A percentile compares a stretch with the other conserved stretches of the same genome.
phyloP scores from a whole-genome alignment of 2,329 filamentous ascomycete species.

The Xylariaceae sp. region DNA sequence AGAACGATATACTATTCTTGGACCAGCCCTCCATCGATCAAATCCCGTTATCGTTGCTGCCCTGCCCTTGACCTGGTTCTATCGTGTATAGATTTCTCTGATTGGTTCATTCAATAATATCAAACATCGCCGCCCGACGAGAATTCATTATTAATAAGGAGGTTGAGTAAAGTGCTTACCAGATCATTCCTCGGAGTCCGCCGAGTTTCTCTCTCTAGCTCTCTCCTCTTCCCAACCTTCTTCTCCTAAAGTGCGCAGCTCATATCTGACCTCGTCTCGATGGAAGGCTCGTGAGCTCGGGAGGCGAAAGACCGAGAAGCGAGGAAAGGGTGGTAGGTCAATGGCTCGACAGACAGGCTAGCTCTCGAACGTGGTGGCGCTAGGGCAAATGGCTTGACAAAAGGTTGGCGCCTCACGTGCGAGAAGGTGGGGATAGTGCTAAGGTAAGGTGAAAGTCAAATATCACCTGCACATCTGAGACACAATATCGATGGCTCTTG shows the following conservation, averaged over 20 bases:
- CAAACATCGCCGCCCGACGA: conserved; percentile 11
- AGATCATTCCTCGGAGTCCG: too few species aligned
- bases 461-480: conserved; percentile 19
- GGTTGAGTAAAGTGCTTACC: too few species aligned
- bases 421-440: conserved; percentile 4
- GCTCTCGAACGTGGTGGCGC: conserved; percentile 10
- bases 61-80: conserved; percentile 8
- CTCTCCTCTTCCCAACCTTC: too few species aligned
- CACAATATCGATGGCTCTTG: conserved; percentile 28
- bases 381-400: conserved; percentile 16
- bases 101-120: conserved; percentile 13
- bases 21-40: too few species aligned
- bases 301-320: not conserved
- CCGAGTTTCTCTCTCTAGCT: too few species aligned
- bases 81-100: conserved; percentile 14
- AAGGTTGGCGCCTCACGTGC: conserved; percentile 22
- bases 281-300: too few species aligned
- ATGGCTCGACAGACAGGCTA: too few species aligned
- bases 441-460: conserved; percentile 6
- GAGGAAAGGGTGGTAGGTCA: not conserved
- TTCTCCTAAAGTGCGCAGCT: too few species aligned
- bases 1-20: conserved; percentile 11
- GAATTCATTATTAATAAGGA: too few species aligned
- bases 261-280: too few species aligned
- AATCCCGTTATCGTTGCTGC: conserved; percentile 11